Evolutionary conservation across 78 protist species (phyloP).

Genomic region (Mastigamoeba balamuthi): DNA sequence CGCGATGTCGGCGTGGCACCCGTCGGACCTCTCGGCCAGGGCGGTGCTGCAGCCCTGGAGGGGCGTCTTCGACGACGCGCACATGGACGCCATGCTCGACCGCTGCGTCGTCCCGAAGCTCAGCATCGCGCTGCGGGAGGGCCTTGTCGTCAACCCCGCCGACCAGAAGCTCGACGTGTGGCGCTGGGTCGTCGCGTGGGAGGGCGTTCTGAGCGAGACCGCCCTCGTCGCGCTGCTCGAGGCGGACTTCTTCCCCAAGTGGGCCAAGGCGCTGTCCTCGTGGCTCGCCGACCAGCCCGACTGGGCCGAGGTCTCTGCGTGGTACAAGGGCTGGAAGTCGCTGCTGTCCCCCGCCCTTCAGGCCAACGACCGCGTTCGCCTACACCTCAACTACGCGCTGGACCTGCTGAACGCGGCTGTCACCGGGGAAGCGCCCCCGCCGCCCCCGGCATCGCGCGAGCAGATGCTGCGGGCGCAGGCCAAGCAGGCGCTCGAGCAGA

Average conservation of each 20-base stretch:
- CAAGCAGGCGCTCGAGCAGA: not conserved
- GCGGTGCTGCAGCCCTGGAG: not conserved
- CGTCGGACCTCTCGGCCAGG: not conserved
- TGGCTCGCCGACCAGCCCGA: not conserved
- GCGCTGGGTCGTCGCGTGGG: not conserved
- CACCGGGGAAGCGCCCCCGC: not conserved
- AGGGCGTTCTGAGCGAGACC: not conserved
- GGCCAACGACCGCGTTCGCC: not conserved
- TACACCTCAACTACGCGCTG: not conserved
- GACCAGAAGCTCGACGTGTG: not conserved
- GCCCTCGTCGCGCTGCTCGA: not conserved
- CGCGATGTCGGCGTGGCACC: not conserved
- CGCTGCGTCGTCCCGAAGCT: not conserved
- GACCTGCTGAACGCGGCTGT: not conserved
- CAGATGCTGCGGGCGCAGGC: not conserved
- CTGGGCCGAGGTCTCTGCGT: not conserved
- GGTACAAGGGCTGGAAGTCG: not conserved
- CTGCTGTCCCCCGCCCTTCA: not conserved
- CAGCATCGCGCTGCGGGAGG: not conserved
- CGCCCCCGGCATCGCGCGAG: not conserved
- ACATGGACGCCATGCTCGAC: not conserved
- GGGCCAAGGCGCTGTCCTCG: not conserved
- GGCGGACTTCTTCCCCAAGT: not conserved
- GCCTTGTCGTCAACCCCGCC: not conserved
- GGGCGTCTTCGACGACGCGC: not conserved